Percentiles rank a stretch among this genome's conserved stretches.
Evolutionary conservation across 305 asterid genomes (phyloP).

Genomic region (Striga hermonthica): DNA sequence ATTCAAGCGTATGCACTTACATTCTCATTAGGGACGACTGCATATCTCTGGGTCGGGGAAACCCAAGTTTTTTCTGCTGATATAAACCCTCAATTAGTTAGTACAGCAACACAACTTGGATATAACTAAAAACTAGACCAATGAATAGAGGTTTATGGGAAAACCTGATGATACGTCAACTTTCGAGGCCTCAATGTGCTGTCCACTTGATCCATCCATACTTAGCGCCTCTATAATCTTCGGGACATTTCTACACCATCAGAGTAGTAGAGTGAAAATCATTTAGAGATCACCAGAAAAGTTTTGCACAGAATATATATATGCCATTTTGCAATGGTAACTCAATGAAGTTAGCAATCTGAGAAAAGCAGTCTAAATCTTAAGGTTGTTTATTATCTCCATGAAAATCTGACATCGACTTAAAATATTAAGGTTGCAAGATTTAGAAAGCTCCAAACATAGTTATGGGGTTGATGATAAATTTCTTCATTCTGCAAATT

Average conservation of each 20-base stretch:
- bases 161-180: conserved; percentile 65
- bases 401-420: neutral
- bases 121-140: conserved; percentile 3
- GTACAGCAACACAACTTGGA: conserved; percentile 1
- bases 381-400: neutral
- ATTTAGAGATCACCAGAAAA: conserved; percentile 4
- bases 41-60: conserved; percentile 89
- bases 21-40: conserved; percentile 81
- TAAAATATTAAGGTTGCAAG: no score
- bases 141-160: neutral
- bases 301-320: neutral
- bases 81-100: conserved; percentile 5
- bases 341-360: neutral
- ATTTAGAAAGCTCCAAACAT: no score
- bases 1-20: conserved; percentile 39
- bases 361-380: neutral
- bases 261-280: conserved; percentile 5
- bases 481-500: no score
- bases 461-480: no score
- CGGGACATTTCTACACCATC: conserved; percentile 61
- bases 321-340: neutral
- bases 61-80: conserved; percentile 63
- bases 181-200: conserved; percentile 69
- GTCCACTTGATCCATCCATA: conserved; percentile 76
- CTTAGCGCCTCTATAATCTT: conserved; percentile 79